Conservation (phyloP, 2,329 filamentous ascomycete species). For the Helicocarpus griseus region DNA sequence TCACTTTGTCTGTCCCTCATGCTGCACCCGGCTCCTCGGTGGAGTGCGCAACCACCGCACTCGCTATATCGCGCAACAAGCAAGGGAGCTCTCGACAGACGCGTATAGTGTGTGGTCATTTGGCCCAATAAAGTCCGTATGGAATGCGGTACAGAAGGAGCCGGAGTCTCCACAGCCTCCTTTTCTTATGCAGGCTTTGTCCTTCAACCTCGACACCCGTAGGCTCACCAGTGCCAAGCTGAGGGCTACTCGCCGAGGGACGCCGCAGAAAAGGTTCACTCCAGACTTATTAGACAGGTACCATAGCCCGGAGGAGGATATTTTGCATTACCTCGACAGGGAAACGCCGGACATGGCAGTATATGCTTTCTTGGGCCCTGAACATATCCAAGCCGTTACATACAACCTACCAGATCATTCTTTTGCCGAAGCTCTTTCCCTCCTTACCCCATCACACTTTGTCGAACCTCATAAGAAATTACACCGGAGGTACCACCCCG, state of each 20-base stretch:
- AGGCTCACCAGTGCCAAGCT: neutral
- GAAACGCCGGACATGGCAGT: conserved; percentile 12
- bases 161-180: neutral
- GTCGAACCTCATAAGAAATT: conserved; percentile 38
- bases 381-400: neutral
- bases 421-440: conserved; percentile 55
- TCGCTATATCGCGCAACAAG: neutral
- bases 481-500: conserved; percentile 41
- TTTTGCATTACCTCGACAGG: neutral
- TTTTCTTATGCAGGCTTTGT: neutral
- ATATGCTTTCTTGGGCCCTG: conserved; percentile 12
- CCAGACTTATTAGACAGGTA: conserved; percentile 6
- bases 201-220: neutral
- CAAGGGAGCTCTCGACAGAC: neutral
- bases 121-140: conserved; percentile 15
- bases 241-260: neutral
- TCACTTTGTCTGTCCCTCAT: conserved; percentile 19
- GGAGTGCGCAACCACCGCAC: neutral
- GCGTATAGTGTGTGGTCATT: neutral
- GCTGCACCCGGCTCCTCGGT: conserved; percentile 13
- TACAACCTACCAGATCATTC: conserved; percentile 42
- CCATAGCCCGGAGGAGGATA: neutral
- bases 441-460: conserved; percentile 50
- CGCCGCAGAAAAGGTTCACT: neutral
- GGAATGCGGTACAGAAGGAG: conserved; percentile 16